Conservation (phyloP, 2,329 filamentous ascomycete species). For the Neofusicoccum sp. region DNA sequence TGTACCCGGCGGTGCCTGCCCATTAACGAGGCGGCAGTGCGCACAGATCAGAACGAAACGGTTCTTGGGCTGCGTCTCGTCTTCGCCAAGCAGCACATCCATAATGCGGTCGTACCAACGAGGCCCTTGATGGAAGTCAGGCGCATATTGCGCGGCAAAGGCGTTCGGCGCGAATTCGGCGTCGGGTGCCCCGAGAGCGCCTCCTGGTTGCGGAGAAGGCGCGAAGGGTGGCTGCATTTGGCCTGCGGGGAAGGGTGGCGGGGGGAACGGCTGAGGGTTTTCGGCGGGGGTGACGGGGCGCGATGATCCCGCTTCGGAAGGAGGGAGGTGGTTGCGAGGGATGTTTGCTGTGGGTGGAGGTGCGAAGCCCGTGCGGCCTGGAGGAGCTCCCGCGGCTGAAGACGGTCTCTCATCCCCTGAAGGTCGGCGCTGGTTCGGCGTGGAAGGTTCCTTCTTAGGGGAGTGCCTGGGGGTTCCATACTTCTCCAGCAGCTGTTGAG, state of each 20-base stretch:
- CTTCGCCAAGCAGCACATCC: conserved; percentile 89
- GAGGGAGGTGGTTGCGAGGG: conserved; percentile 33
- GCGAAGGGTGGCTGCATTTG: conserved; percentile 24
- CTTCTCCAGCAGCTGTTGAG: conserved; percentile 88
- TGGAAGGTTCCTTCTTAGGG: conserved; percentile 43
- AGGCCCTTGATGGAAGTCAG: conserved; percentile 42
- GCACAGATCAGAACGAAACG: conserved; percentile 84
- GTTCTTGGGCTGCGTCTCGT: conserved; percentile 91
- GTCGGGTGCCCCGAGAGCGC: conserved; percentile 28
- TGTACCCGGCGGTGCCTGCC: conserved; percentile 88
- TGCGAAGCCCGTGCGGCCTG: conserved; percentile 54
- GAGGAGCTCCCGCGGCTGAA: neutral
- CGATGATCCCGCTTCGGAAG: conserved; percentile 29
- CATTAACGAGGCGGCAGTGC: conserved; percentile 85
- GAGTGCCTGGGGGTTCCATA: conserved; percentile 67
- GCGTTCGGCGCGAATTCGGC: conserved; percentile 78
- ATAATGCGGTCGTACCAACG: conserved; percentile 96
- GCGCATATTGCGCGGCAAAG: conserved; percentile 52
- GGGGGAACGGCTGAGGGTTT: neutral
- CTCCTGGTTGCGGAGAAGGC: neutral
- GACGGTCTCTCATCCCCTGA: conserved; percentile 26
- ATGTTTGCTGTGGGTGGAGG: conserved; percentile 70
- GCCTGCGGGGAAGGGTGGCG: conserved; percentile 22
- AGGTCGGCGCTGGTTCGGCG: conserved; percentile 33
- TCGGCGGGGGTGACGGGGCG: conserved; percentile 34